phyloP scores from a whole-genome alignment of 2,329 filamentous ascomycete genomes.

The Thermochaetoides dissita region DNA sequence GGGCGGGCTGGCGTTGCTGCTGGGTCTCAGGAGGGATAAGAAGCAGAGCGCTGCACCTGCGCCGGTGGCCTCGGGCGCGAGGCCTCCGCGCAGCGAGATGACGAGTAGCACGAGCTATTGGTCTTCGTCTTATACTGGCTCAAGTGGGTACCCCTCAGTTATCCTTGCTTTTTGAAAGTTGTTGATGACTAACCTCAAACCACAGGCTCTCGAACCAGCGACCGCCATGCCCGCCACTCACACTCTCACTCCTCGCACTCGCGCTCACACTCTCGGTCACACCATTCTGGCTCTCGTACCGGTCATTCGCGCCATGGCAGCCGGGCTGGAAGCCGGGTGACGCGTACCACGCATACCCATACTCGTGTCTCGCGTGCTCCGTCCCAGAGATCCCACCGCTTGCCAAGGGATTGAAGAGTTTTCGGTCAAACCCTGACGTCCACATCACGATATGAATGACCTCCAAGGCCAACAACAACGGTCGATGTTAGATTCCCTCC shows the following conservation, averaged over 20 bases:
- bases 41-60: constrained; percentile 23
- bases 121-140: constrained; percentile 38
- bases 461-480: not conserved
- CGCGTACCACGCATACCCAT: constrained; percentile 14
- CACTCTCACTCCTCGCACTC: not conserved
- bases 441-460: not conserved
- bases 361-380: constrained; percentile 17
- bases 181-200: constrained; percentile 12
- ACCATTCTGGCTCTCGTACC: not conserved
- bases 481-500: constrained; percentile 1
- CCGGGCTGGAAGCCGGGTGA: constrained; percentile 16
- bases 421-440: not conserved
- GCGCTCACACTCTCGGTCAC: too few relatives aligned
- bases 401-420: constrained; percentile 3
- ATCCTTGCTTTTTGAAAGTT: not conserved
- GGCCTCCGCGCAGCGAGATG: constrained; percentile 27
- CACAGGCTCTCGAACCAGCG: constrained; percentile 29
- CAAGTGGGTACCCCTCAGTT: constrained; percentile 31
- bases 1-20: constrained; percentile 37
- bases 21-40: constrained; percentile 38
- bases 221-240: constrained; percentile 15
- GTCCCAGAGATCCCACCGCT: constrained; percentile 10
- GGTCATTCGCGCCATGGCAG: constrained; percentile 9
- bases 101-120: constrained; percentile 33
- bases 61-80: constrained; percentile 25